Conservation (phyloP, 208 protist genomes). For the Wallacemonas sp. region DNA sequence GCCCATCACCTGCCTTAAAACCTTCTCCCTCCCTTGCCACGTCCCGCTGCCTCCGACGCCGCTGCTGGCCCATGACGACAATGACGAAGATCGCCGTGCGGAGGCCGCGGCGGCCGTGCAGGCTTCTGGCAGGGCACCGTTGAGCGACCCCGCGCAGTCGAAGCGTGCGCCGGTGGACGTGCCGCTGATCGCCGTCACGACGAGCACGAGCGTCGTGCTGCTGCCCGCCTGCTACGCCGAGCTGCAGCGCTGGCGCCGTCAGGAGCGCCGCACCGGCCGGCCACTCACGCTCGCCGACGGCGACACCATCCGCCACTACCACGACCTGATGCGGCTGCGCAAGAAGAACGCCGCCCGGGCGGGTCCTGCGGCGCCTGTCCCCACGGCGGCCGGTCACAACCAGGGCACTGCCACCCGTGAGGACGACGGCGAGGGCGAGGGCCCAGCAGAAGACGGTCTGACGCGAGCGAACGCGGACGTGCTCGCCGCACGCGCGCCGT, state of each 20-base stretch:
- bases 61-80: background rate
- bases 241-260: constrained; percentile 12
- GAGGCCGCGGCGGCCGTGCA: background rate
- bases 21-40: constrained; percentile 46
- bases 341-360: background rate
- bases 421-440: no score
- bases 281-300: constrained; percentile 18
- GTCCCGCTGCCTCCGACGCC: constrained; percentile 3
- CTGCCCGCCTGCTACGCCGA: constrained; percentile 20
- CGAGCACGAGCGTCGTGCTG: constrained; percentile 20
- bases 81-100: background rate
- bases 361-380: background rate
- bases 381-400: background rate
- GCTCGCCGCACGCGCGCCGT: no score
- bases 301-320: constrained; percentile 17
- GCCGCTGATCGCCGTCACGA: constrained; percentile 27
- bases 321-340: background rate
- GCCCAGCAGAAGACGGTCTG: no score
- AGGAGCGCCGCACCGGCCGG: constrained; percentile 7
- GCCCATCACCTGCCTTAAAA: constrained; percentile 73
- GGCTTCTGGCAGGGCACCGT: background rate
- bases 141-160: background rate
- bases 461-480: no score
- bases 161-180: background rate
- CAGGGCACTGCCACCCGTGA: no score